Percentiles rank a stretch among this genome's conserved stretches.
These are phyloP conservation scores for Fennellomyces sp. DNA, from an alignment of 371 early-diverging fungal species.

Conservation along the genomic window DNA sequence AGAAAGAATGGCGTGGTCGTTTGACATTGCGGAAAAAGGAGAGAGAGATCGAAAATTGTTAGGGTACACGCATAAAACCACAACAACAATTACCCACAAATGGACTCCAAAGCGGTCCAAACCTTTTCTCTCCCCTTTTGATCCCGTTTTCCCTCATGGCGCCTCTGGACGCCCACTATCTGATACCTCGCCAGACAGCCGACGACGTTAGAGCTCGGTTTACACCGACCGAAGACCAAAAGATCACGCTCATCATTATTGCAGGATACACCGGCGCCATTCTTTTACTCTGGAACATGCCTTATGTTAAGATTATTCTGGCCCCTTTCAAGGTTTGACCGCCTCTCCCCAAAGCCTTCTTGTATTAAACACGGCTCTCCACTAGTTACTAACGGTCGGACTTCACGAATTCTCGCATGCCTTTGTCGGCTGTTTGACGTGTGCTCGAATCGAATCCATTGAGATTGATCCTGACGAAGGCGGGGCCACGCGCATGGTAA, in stretches of 20 bases:
- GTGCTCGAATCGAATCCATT: constrained; percentile 83
- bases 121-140: no score
- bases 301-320: constrained; percentile 72
- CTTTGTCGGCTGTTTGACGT: constrained; percentile 77
- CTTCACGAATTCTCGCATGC: constrained; percentile 85
- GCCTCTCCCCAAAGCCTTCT: neutral
- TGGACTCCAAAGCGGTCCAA: no score
- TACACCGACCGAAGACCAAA: constrained; percentile 66
- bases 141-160: neutral
- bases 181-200: constrained; percentile 9
- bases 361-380: neutral
- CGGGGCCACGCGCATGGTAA: constrained; percentile 78
- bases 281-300: constrained; percentile 83
- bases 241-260: constrained; percentile 63
- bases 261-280: constrained; percentile 68
- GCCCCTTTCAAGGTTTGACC: constrained; percentile 82
- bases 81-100: no score
- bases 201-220: constrained; percentile 21
- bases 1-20: no score
- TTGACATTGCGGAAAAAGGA: no score
- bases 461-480: constrained; percentile 89
- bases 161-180: neutral
- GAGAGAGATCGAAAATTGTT: no score
- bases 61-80: no score
- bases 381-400: constrained; percentile 71